Evolutionary conservation across 495 filamentous ascomycete genomes (phyloP).

Genomic region (Penicillium turbatum): DNA sequence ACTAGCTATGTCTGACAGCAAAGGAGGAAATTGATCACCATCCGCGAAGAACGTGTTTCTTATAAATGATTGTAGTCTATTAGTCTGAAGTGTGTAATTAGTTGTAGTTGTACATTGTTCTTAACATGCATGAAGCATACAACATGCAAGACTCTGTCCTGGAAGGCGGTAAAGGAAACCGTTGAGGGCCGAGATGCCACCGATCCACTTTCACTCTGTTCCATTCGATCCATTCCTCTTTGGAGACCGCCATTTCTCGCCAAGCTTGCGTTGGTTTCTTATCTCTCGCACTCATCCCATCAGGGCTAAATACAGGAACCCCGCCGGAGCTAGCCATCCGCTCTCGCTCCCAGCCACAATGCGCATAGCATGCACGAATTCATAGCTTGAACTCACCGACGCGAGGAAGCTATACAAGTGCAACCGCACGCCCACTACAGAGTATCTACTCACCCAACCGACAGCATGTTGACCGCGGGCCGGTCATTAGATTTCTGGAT

Average conservation of each 20-base stretch:
- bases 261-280: neutral
- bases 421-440: neutral
- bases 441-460: neutral
- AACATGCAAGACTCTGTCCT: neutral
- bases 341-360: conserved; percentile 15
- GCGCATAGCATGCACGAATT: conserved; percentile 11
- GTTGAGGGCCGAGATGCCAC: conserved; percentile 18
- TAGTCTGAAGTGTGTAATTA: neutral
- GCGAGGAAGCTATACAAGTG: conserved; percentile 6
- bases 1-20: conserved; percentile 19
- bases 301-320: neutral
- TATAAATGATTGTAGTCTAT: neutral
- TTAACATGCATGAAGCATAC: too few species aligned
- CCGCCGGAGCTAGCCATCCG: conserved; percentile 11
- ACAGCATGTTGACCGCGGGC: conserved; percentile 18
- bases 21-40: conserved; percentile 22
- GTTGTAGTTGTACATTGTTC: neutral
- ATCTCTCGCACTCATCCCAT: neutral
- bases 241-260: conserved; percentile 7
- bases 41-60: conserved; percentile 17
- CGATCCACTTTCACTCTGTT: conserved; percentile 17
- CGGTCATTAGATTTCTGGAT: conserved; percentile 12
- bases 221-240: conserved; percentile 1
- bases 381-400: conserved; percentile 6
- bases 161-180: conserved; percentile 12